Conservation (phyloP, 73 alveolate genomes). For the Paraurostyla sp. region DNA sequence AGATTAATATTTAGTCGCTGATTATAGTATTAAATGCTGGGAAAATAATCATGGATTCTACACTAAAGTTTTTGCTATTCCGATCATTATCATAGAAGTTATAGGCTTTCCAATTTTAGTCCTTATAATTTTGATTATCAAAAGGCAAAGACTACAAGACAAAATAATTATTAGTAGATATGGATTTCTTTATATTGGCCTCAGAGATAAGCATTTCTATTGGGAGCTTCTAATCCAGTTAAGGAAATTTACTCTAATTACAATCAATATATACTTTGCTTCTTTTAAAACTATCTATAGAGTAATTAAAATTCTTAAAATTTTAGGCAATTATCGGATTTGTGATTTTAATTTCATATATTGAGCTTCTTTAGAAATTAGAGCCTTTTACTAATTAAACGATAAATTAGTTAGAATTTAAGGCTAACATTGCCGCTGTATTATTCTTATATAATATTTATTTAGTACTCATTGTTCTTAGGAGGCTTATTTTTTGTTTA, state of each 20-base stretch:
- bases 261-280: constrained; percentile 65
- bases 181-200: constrained; percentile 58
- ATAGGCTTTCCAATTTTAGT: constrained; percentile 37
- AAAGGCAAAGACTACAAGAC: not conserved
- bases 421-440: constrained; percentile 68
- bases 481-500: constrained; percentile 69
- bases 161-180: not conserved
- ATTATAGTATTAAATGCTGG: constrained; percentile 38
- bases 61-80: constrained; percentile 5
- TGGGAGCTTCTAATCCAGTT: constrained; percentile 67
- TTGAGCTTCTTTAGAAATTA: constrained; percentile 57
- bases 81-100: constrained; percentile 23
- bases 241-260: constrained; percentile 56
- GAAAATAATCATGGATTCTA: not conserved
- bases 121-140: not conserved
- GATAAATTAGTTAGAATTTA: constrained; percentile 61
- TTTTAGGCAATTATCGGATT: constrained; percentile 59
- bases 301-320: constrained; percentile 2
- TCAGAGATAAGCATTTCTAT: constrained; percentile 36
- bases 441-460: not conserved
- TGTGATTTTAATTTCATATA: constrained; percentile 22
- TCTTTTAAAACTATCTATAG: constrained; percentile 49
- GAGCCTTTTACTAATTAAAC: constrained; percentile 58
- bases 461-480: constrained; percentile 55
- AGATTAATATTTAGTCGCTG: constrained; percentile 4